These are phyloP conservation scores for Kwoniella europaea DNA, from an alignment of 768 basidiomycete genomes.

Conservation along the genomic window DNA sequence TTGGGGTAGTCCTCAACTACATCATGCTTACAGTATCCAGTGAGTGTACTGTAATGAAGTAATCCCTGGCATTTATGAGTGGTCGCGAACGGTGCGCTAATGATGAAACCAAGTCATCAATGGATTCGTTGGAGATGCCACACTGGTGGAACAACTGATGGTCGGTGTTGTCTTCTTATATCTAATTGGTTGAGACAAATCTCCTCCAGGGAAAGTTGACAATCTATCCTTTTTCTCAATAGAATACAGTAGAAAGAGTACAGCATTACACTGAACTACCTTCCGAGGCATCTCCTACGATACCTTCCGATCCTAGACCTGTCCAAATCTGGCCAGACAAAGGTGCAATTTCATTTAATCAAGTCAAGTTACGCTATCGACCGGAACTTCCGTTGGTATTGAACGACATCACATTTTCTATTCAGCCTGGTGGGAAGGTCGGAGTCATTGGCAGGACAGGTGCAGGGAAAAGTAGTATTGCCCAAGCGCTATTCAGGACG, in stretches of 20 bases:
- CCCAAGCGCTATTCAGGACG: slow-evolving; percentile 65
- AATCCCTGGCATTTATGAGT: not conserved
- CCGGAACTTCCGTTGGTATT: slow-evolving; percentile 78
- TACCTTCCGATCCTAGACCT: slow-evolving; percentile 61
- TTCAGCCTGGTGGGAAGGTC: slow-evolving; percentile 76
- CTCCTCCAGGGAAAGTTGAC: too few species aligned
- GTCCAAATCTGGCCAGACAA: slow-evolving; percentile 75
- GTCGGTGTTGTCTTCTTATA: not conserved
- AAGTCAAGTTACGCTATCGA: slow-evolving; percentile 67
- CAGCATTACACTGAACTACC: slow-evolving; percentile 75
- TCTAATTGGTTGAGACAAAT: too few species aligned
- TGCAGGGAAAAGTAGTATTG: slow-evolving; percentile 60
- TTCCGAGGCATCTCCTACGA: slow-evolving; percentile 70
- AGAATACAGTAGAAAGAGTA: slow-evolving; percentile 74
- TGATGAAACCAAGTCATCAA: not conserved
- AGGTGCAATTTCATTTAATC: slow-evolving; percentile 77
- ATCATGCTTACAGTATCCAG: slow-evolving; percentile 51
- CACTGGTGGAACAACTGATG: slow-evolving; percentile 5
- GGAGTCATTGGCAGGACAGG: slow-evolving; percentile 79
- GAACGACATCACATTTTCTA: slow-evolving; percentile 70
- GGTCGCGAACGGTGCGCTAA: not conserved
- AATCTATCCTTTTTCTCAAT: not conserved
- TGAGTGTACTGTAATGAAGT: slow-evolving; percentile 6
- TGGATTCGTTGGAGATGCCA: not conserved
- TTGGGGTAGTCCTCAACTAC: slow-evolving; percentile 66